Base-by-base conservation (phyloP, 495 filamentous ascomycete species). In the Penicillium verhagenii region DNA sequence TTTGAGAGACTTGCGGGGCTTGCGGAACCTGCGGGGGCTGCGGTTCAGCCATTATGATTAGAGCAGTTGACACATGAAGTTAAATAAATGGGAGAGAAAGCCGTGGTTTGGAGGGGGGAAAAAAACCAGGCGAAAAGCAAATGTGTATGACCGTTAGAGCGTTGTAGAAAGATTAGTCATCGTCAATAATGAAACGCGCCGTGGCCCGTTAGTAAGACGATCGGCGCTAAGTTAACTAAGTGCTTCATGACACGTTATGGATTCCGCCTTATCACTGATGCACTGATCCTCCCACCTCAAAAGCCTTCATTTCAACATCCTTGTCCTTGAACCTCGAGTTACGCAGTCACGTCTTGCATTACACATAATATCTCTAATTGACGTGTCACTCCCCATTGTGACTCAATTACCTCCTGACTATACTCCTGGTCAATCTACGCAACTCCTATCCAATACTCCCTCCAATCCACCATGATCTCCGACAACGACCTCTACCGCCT, bases 401-500 rank as follows among this genome's bases (percentile, higher is more conserved):
- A 19, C 1, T 14, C 9, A 8, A 21, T 13, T 18, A 50, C n/a
- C 47, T 40, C 37, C 24, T 14, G 31, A 8, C 21, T 4, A 24
- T 25, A 39, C 7, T n/a, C 10, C 33, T 35, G 33, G 10, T 35
- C 33, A 35, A 45, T n/a, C 42, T 18, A 2, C 11, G 4, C 14
- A 45, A 25, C 42, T 35, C 48, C 11, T 25, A 18, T 33, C 50
- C 44, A 35, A 20, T 13, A 19, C n/a, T 8, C 9, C 14, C 40
- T 33, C 53, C 47, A 20, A n/a, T 18, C 9, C 72, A 85, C 44
- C 37, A 94, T 94, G 90, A 92, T 94, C 70, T 86, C 88, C 73
- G 90, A 94, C 84, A 75, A 85, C 58, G 86, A 91, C 50, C 84
- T 94, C 63, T 89, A 90, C 76, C 79, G 81, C 24, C 86, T 99